phyloP scores from a whole-genome alignment of 2,329 filamentous ascomycete species.

The Monilinia fructigena region DNA sequence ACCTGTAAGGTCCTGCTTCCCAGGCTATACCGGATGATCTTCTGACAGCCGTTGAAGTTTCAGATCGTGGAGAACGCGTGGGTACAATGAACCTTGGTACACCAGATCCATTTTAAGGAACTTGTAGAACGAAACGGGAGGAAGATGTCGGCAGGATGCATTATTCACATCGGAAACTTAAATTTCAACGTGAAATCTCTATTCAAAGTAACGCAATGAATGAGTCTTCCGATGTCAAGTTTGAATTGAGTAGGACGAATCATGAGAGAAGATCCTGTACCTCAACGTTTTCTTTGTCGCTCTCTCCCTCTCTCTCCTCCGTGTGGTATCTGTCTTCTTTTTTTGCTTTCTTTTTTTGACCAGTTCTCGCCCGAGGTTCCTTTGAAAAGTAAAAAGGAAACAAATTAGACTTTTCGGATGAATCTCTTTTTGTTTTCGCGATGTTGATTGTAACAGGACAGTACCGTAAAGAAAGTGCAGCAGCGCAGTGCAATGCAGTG shows the following conservation, averaged over 20 bases:
- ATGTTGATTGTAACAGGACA: conserved; percentile 3
- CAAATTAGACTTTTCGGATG: conserved; percentile 5
- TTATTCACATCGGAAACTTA: conserved; percentile 25
- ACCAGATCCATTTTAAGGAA: conserved; percentile 26
- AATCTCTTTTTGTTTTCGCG: conserved; percentile 2
- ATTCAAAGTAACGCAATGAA: conserved; percentile 19
- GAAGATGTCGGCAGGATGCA: conserved; percentile 30
- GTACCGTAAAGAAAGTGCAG: not conserved
- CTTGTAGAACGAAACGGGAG: conserved; percentile 31
- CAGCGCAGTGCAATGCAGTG: not conserved
- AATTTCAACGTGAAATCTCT: conserved; percentile 24
- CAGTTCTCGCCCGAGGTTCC: not conserved
- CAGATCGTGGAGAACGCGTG: conserved; percentile 38
- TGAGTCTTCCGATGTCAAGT: conserved; percentile 21
- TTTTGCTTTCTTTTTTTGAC: not conserved
- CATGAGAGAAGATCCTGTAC: conserved; percentile 13
- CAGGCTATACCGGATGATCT: conserved; percentile 24
- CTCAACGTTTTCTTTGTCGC: conserved; percentile 19
- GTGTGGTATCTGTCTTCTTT: too few species aligned
- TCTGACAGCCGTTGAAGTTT: conserved; percentile 36
- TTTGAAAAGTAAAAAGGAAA: not conserved
- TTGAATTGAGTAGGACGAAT: conserved; percentile 9
- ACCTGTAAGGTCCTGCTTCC: conserved; percentile 15
- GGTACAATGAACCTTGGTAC: conserved; percentile 27
- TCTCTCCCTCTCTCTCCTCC: not conserved